phyloP scores from a whole-genome alignment of 768 basidiomycete genomes.

The Lepiota subincarnata region DNA sequence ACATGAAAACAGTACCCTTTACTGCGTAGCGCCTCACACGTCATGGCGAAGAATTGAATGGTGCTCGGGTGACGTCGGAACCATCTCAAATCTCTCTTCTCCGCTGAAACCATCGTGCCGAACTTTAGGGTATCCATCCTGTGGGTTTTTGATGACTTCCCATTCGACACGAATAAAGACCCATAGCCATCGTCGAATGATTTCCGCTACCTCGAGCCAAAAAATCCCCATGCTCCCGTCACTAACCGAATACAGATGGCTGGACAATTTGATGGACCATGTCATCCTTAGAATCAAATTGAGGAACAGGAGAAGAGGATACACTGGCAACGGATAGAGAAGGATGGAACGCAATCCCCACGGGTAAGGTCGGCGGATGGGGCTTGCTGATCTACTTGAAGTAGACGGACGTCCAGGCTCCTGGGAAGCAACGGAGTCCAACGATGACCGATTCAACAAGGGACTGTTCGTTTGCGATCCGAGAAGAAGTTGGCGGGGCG shows the following conservation, averaged over 20 bases:
- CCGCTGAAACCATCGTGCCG: conserved; percentile 15
- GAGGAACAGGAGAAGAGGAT: conserved; percentile 77
- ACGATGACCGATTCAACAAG: conserved; percentile 18
- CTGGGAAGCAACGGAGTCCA: conserved; percentile 17
- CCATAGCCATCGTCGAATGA: conserved; percentile 95
- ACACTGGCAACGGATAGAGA: conserved; percentile 76
- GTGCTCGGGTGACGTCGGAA: conserved; percentile 27
- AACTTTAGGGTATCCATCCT: conserved; percentile 18
- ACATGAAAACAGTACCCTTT: conserved; percentile 3
- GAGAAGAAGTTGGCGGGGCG: conserved; percentile 42
- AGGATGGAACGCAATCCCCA: conserved; percentile 74
- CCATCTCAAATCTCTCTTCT: conserved; percentile 38
- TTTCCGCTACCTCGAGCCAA: conserved; percentile 85
- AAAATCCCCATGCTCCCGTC: conserved; percentile 85
- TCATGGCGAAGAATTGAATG: background rate
- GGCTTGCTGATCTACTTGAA: conserved; percentile 20
- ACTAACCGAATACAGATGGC: conserved; percentile 72
- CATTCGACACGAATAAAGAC: conserved; percentile 96
- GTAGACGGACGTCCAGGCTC: conserved; percentile 16
- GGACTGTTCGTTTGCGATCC: conserved; percentile 37
- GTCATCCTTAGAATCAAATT: conserved; percentile 89
- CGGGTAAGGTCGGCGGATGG: conserved; percentile 37
- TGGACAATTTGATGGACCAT: conserved; percentile 89
- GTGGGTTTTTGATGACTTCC: conserved; percentile 72
- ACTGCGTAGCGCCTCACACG: conserved; percentile 2